Evolutionary conservation across 306 rosid species (phyloP).

Genomic region (Oxytropis ochrocephala): DNA sequence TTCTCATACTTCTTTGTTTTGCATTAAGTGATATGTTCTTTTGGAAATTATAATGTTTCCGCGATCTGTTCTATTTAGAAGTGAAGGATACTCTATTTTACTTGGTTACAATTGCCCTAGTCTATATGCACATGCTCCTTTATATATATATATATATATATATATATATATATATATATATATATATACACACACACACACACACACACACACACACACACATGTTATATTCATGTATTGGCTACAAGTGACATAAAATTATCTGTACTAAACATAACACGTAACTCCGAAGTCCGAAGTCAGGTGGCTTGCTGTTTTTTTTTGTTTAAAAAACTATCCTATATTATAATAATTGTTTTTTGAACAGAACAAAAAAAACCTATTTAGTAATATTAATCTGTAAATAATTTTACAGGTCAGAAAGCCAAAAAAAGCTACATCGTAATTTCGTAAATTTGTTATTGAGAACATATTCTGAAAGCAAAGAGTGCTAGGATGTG

Average conservation of each 20-base stretch:
- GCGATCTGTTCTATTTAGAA: background rate
- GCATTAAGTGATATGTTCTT: background rate
- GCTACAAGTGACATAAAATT: background rate
- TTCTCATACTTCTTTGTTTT: slow-evolving; percentile 13
- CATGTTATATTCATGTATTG: background rate
- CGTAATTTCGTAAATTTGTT: background rate
- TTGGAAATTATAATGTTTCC: slow-evolving; percentile 8
- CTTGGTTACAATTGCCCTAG: background rate
- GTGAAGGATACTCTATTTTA: background rate
- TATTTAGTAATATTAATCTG: background rate
- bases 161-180: too few relatives aligned
- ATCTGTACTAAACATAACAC: slow-evolving; percentile 12
- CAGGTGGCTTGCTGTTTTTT: background rate
- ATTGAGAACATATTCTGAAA: background rate
- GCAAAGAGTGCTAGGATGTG: background rate
- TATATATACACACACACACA: too few relatives aligned
- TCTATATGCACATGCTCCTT: background rate
- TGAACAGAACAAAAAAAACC: background rate
- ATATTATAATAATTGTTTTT: background rate
- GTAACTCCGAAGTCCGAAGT: slow-evolving; percentile 1
- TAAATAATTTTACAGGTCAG: background rate
- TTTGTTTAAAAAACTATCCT: background rate
- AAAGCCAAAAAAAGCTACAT: background rate
- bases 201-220: too few relatives aligned
- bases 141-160: background rate